A percentile compares a stretch with the other conserved stretches of the same genome.
Evolutionary conservation across 306 rosid genomes (phyloP).

Genomic region (Medicago ruthenica): DNA sequence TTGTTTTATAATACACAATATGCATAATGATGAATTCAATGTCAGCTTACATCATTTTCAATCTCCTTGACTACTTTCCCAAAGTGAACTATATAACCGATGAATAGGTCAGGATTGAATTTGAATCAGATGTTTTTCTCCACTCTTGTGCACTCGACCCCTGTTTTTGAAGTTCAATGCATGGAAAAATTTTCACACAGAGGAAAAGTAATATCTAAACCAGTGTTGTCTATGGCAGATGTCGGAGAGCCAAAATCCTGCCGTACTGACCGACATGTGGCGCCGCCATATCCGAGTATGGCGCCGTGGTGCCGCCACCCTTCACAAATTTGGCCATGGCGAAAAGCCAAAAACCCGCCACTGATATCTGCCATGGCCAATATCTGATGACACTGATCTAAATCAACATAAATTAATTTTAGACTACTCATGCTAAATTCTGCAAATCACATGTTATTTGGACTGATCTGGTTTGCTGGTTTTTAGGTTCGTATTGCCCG

Average conservation of each 20-base stretch:
- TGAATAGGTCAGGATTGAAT: neutral
- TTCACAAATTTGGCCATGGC: too few species aligned
- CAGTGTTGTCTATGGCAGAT: neutral
- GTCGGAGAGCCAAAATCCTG: too few species aligned
- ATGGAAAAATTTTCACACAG: slow-evolving; percentile 12
- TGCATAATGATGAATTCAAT: slow-evolving; percentile 8
- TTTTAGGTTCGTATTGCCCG: slow-evolving; percentile 96
- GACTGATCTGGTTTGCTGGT: slow-evolving; percentile 41
- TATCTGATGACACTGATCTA: neutral
- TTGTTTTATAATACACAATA: slow-evolving; percentile 7
- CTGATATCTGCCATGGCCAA: too few species aligned
- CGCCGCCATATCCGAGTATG: too few species aligned
- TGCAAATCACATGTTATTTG: slow-evolving; percentile 42
- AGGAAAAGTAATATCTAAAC: slow-evolving; percentile 20
- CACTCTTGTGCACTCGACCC: neutral
- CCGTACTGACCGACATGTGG: too few species aligned
- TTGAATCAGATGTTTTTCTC: neutral
- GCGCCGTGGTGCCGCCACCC: too few species aligned
- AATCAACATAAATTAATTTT: slow-evolving; percentile 26
- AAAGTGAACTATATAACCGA: slow-evolving; percentile 7
- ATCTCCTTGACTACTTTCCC: slow-evolving; percentile 16
- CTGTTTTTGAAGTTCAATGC: slow-evolving; percentile 21
- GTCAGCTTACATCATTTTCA: neutral
- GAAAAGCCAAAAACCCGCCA: too few species aligned
- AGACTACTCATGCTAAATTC: neutral